Evolutionary conservation across 2,329 filamentous ascomycete species (phyloP), one percentile per base, ranked within the genome.

Genomic region (Neobulgaria alba): DNA sequence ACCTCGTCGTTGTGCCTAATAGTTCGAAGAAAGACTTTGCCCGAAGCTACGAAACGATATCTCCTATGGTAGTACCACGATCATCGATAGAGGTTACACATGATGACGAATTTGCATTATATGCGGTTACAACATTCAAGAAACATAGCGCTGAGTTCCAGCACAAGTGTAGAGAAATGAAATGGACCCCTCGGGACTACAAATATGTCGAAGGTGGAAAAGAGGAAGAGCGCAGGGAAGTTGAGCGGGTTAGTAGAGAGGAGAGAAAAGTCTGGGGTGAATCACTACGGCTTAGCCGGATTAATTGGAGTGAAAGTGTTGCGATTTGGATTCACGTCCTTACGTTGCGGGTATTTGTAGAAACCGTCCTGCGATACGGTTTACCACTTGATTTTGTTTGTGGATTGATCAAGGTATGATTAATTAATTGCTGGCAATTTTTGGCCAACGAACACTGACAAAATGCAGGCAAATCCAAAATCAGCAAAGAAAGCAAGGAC

Each of bases 241-340:
- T 95, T 20, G 84, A 90, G 53, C 79, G 82, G 45, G 77, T 94
- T 36, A 75, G 77, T 43, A 82, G 79, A 51, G 88, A 96, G 60
- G 89, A 95, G 68, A 77, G 83, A 63, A 94, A 92, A 67, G 73
- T 95, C 2, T 95, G 88, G 79, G 88, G 87, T 9, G 90, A 98
- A 66, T 88, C 89, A 3, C 64, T 98, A 57, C 76, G 88, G 50
- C 72, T 95, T 55, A 86, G 82, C 10, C 73, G 89, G 48, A 94
- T 87, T n/a, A 88, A 87, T 12, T 98, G 92, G 78, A 90, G 87
- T 59, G 92, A 98, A 67, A 82, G 82, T 48, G 87, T 95, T 51
- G 95, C 95, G 86, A 82, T 90, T 39, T 95, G 89, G 87, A 75
- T 94, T 36, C 92, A 98, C 60, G 84, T 95, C 19, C 71, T 96